Percentiles rank a stretch among this genome's conserved stretches.
Evolutionary conservation across 2,329 filamentous ascomycete genomes (phyloP).

Genomic region (Sclerotinia spermophila): DNA sequence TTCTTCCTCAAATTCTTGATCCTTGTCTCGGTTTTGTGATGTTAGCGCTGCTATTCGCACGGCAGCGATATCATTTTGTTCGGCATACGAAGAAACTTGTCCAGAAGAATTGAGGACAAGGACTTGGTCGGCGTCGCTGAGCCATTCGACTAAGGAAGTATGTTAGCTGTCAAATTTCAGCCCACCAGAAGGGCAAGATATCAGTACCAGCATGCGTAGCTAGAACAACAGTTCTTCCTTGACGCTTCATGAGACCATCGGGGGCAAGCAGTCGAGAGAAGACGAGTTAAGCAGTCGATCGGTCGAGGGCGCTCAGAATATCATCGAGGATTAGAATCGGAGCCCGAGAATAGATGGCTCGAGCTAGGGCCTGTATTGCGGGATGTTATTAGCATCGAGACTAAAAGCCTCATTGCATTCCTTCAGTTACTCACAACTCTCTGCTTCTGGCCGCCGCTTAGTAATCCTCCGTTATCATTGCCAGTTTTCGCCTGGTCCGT

Average conservation of each 20-base stretch:
- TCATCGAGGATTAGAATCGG: background rate
- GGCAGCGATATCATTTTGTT: too few species aligned
- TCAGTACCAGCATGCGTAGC: background rate
- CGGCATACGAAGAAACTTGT: too few species aligned
- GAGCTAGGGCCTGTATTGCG: background rate
- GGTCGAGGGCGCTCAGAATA: background rate
- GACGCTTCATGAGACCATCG: background rate
- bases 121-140: too few species aligned
- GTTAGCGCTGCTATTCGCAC: background rate
- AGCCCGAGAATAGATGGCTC: background rate
- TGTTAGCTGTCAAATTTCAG: too few species aligned
- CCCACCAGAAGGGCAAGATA: fast-evolving
- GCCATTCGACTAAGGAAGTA: too few species aligned
- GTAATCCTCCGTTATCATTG: background rate
- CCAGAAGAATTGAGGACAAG: too few species aligned
- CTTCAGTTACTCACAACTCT: background rate
- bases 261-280: background rate
- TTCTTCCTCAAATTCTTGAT: background rate
- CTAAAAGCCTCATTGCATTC: background rate
- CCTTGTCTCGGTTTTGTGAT: background rate
- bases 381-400: background rate
- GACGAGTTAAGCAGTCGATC: fast-evolving
- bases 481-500: background rate
- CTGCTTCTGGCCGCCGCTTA: background rate
- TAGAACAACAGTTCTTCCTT: background rate